Evolutionary conservation across 495 filamentous ascomycete genomes (phyloP), one percentile per base, ranked within the genome.

Genomic region (Penicillium antarcticum): DNA sequence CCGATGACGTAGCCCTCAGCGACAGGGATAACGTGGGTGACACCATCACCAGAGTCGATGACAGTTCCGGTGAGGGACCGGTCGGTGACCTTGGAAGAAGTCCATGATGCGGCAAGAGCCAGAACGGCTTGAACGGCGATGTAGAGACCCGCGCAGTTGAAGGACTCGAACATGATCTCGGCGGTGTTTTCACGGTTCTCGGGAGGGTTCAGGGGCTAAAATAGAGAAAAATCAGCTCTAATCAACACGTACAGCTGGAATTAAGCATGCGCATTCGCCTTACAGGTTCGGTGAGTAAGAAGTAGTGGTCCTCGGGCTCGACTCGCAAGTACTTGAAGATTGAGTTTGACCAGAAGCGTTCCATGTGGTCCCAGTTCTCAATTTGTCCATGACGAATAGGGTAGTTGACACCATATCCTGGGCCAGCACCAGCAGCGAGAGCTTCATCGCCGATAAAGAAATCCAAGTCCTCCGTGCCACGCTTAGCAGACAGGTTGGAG

Each of bases 361-460:
- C 94, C 94, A 98, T 98, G 57, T 95, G 87, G 69, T 98, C 94
- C 94, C 94, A 98, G 65, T 98, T 96, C 72, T 98, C 94, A 62
- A 98, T 87, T 74, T 97, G 95, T 45, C 94, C 94, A 65, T 98
- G 94, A 48, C 95, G 82, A 63, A 98, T 96, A 37, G 94, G 94
- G 69, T 97, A 97, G 73, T 98, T 89, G 66, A 97, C 78, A 42
- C 88, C 92, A 73, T 98, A 98, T 53, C 94, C 91, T 50, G 91
- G 92, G 26, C 94, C 94, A 61, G 69, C 81, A 40, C 88, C 78
- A 17, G 92, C 92, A 43, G 87, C 77, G 50, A 97, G 78, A 48
- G 94, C 94, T 74, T 97, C 94, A 64, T 97, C 94, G 50, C 94
- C 94, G 67, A 98, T 97, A 73, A 96, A 97, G 80, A 92, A 98